These are phyloP conservation scores for Gossypium anomalum DNA, from an alignment of 345 rosid genomes.

Conservation along the genomic window DNA sequence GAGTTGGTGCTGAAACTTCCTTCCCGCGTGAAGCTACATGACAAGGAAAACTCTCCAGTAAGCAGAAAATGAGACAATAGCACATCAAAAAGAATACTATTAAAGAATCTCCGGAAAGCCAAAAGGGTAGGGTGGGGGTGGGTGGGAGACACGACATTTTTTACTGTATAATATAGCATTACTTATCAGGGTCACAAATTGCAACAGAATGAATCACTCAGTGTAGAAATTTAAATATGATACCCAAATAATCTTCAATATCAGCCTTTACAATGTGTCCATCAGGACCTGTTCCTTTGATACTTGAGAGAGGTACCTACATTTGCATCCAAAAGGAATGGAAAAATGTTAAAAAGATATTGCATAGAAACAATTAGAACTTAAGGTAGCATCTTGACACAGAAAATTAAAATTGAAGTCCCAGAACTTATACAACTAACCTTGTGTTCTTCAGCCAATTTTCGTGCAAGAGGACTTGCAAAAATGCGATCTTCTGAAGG, in stretches of 20 bases:
- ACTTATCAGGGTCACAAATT: background rate
- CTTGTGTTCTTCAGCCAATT: slow-evolving; percentile 79
- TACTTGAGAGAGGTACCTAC: slow-evolving; percentile 75
- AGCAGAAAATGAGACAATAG: slow-evolving; percentile 8
- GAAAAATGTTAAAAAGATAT: background rate
- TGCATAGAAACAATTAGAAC: background rate
- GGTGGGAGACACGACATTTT: background rate
- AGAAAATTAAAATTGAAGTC: background rate
- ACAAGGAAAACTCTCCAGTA: slow-evolving; percentile 20
- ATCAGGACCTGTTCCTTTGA: slow-evolving; percentile 93
- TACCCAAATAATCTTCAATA: slow-evolving; percentile 91
- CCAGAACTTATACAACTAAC: slow-evolving; percentile 33
- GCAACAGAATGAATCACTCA: slow-evolving; percentile 2
- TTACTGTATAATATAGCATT: background rate
- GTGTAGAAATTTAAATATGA: slow-evolving; percentile 6
- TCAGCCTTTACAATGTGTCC: slow-evolving; percentile 90
- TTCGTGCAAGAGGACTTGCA: slow-evolving; percentile 90
- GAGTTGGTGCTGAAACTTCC: slow-evolving; percentile 52
- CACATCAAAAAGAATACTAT: background rate
- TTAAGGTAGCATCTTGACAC: background rate
- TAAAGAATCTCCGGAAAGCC: background rate
- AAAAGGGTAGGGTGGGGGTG: background rate
- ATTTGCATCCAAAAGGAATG: slow-evolving; percentile 2
- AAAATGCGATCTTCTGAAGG: slow-evolving; percentile 67
- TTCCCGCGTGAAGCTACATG: slow-evolving; percentile 68